These are phyloP conservation scores for Silybum marianum DNA, from an alignment of 129 eudicot genomes.

Conservation along the genomic window DNA sequence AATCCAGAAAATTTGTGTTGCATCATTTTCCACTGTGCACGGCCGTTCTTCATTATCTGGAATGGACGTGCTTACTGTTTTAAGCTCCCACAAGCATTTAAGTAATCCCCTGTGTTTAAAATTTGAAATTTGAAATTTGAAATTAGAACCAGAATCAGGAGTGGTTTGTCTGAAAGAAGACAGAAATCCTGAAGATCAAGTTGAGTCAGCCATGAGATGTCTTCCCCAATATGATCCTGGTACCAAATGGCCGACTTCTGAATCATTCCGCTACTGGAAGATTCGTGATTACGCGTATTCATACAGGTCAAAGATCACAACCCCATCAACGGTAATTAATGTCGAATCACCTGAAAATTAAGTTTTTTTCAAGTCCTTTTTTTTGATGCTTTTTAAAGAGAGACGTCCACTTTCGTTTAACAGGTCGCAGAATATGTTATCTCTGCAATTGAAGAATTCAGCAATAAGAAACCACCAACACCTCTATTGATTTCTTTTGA, in stretches of 20 bases:
- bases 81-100: constrained; percentile 3
- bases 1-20: neutral
- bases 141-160: constrained; percentile 67
- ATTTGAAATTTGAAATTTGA: constrained; percentile 38
- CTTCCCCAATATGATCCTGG: constrained; percentile 74
- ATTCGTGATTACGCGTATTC: constrained; percentile 91
- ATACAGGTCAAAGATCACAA: constrained; percentile 57
- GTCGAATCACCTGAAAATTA: constrained; percentile 19
- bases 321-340: constrained; percentile 73
- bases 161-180: constrained; percentile 67
- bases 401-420: neutral
- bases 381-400: neutral
- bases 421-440: constrained; percentile 88
- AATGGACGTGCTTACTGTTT: neutral
- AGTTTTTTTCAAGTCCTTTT: neutral
- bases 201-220: constrained; percentile 64
- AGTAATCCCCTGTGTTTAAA: constrained; percentile 22
- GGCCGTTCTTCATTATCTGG: neutral
- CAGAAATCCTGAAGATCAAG: constrained; percentile 69
- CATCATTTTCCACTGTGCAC: neutral
- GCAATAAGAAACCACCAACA: constrained; percentile 60
- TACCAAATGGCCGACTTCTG: constrained; percentile 34
- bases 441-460: constrained; percentile 71
- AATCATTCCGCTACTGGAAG: constrained; percentile 82
- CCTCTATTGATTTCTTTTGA: constrained; percentile 82